These are phyloP conservation scores for Apiospora aurea DNA, from an alignment of 2,329 filamentous ascomycete genomes.

Conservation along the genomic window DNA sequence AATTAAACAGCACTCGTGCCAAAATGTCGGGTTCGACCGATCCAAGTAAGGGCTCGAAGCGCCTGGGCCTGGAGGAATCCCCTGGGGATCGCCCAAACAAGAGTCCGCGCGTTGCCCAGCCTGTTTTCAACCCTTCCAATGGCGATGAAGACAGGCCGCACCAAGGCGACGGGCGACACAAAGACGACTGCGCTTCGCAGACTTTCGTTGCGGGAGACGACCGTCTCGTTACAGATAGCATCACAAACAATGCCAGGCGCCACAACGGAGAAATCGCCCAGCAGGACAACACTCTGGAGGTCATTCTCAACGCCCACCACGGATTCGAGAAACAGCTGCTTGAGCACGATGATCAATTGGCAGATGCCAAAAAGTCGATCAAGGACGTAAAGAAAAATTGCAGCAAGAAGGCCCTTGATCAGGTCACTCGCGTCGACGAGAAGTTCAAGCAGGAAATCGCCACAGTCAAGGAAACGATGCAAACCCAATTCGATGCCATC, in stretches of 20 bases:
- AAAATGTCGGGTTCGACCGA: neutral
- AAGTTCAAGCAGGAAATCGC: neutral
- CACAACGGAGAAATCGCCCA: neutral
- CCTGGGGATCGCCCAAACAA: neutral
- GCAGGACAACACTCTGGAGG: neutral
- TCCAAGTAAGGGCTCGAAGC: neutral
- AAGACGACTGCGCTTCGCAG: neutral
- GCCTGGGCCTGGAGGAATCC: neutral
- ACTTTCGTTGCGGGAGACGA: neutral
- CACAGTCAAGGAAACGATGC: neutral
- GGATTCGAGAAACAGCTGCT: neutral
- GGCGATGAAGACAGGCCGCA: neutral
- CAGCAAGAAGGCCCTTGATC: neutral
- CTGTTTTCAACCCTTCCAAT: no score
- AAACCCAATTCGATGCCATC: neutral
- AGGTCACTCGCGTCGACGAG: neutral
- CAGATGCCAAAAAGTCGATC: neutral
- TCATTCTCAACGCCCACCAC: neutral
- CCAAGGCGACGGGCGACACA: neutral
- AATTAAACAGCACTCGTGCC: no score
- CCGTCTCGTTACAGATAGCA: neutral
- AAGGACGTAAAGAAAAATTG: neutral
- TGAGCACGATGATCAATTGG: neutral
- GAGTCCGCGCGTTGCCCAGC: neutral
- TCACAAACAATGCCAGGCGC: neutral